Conservation (phyloP, 2,329 filamentous ascomycete species). For the Fusarium caatingaense region DNA sequence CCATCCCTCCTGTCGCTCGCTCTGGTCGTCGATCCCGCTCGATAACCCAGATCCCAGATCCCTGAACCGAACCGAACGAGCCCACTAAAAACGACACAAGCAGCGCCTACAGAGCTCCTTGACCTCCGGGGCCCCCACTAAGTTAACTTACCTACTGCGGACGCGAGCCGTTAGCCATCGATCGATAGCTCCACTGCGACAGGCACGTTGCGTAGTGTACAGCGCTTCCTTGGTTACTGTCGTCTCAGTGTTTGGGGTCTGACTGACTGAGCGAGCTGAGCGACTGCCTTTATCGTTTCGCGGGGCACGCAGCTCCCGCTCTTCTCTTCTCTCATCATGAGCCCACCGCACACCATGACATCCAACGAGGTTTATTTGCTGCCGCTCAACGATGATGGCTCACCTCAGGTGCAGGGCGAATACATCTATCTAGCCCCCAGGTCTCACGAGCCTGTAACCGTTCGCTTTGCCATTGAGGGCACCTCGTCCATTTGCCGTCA, state of each 20-base stretch:
- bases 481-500: slow-evolving; percentile 95
- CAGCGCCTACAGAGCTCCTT: slow-evolving; percentile 31
- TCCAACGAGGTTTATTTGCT: slow-evolving; percentile 85
- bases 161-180: slow-evolving; percentile 39
- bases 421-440: slow-evolving; percentile 90
- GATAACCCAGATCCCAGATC: slow-evolving; percentile 42
- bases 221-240: slow-evolving; percentile 40
- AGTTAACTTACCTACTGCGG: slow-evolving; percentile 29
- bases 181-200: slow-evolving; percentile 35
- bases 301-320: slow-evolving; percentile 46
- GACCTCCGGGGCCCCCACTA: slow-evolving; percentile 23
- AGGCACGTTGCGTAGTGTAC: slow-evolving; percentile 32
- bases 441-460: slow-evolving; percentile 77
- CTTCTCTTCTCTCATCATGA: slow-evolving; percentile 59
- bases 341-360: slow-evolving; percentile 67
- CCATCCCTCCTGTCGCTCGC: slow-evolving; percentile 16
- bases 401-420: slow-evolving; percentile 85
- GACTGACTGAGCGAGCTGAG: slow-evolving; percentile 13
- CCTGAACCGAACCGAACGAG: slow-evolving; percentile 31
- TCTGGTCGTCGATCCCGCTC: slow-evolving; percentile 39
- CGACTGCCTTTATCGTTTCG: slow-evolving; percentile 42
- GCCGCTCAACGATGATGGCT: slow-evolving; percentile 91
- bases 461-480: slow-evolving; percentile 92
- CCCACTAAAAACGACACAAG: slow-evolving; percentile 39
- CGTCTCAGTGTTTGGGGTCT: slow-evolving; percentile 29